Conservation (phyloP, 2,329 filamentous ascomycete species). For the Fusarium sororula region DNA sequence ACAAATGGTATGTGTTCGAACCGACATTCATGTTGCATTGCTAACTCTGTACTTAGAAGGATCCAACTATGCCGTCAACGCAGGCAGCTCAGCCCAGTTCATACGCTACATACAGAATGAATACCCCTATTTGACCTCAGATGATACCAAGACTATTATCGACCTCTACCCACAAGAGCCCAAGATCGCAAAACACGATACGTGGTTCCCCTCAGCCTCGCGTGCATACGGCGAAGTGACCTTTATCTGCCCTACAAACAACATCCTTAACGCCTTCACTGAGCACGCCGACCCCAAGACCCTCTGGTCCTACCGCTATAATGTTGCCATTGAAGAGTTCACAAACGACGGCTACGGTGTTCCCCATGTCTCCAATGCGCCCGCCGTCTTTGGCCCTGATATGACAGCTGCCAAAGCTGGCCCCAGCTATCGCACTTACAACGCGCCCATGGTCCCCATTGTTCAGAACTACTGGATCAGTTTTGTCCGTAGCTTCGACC, state of each 20-base stretch:
- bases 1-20: constrained; percentile 51
- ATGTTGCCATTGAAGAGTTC: constrained; percentile 54
- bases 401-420: constrained; percentile 30
- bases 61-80: constrained; percentile 54
- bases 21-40: neutral
- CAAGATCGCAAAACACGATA: constrained; percentile 49
- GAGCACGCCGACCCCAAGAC: constrained; percentile 23
- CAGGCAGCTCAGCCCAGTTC: constrained; percentile 47
- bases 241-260: constrained; percentile 55
- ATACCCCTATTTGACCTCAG: constrained; percentile 53
- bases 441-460: constrained; percentile 55
- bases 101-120: constrained; percentile 56
- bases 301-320: constrained; percentile 60
- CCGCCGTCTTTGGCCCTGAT: constrained; percentile 60
- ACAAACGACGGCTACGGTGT: constrained; percentile 54
- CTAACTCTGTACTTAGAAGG: constrained; percentile 51
- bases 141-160: constrained; percentile 49
- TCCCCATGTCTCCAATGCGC: constrained; percentile 58
- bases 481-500: constrained; percentile 57
- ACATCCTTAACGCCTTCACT: constrained; percentile 50
- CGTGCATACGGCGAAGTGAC: constrained; percentile 57
- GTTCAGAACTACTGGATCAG: constrained; percentile 61
- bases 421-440: constrained; percentile 55
- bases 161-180: constrained; percentile 51
- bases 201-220: constrained; percentile 56